Conservation (phyloP, 2,329 filamentous ascomycete genomes). For the Trichoderma harzianum region DNA sequence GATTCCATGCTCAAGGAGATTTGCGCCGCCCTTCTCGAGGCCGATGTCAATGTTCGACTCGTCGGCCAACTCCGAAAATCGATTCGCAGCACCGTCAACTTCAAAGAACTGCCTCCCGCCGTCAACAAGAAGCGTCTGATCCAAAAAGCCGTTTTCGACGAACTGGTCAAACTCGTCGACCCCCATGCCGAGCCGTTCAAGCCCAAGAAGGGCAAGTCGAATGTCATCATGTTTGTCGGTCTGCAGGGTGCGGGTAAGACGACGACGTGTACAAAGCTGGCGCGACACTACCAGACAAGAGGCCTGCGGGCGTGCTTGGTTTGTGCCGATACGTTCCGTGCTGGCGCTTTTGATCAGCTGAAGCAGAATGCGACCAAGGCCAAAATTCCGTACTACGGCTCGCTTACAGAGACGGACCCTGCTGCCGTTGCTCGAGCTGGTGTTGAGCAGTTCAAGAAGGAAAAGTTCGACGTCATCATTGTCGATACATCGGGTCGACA, state of each 20-base stretch:
- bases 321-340: conserved; percentile 97
- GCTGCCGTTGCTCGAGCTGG: conserved; percentile 91
- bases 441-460: conserved; percentile 98
- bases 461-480: conserved; percentile 96
- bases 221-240: conserved; percentile 99
- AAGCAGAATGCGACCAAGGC: conserved; percentile 99
- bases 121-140: conserved; percentile 99
- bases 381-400: conserved; percentile 98
- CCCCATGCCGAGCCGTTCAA: conserved; percentile 94
- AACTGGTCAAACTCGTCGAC: conserved; percentile 92
- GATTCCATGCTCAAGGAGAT: conserved; percentile 99
- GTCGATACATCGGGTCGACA: conserved; percentile 96
- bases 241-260: conserved; percentile 97
- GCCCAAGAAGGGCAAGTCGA: conserved; percentile 91
- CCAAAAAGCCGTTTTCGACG: conserved; percentile 96
- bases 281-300: conserved; percentile 87
- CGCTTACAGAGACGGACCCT: conserved; percentile 92
- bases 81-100: conserved; percentile 87
- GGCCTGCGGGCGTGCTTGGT: conserved; percentile 93
- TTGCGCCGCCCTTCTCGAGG: conserved; percentile 88
- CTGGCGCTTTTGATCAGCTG: conserved; percentile 95
- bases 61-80: conserved; percentile 89
- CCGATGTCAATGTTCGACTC: conserved; percentile 94
- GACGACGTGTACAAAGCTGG: conserved; percentile 95
- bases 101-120: conserved; percentile 84